Evolutionary conservation across 139 green algal genomes (phyloP), one percentile per base, ranked within the genome.

Genomic region (Eudorina sp.): DNA sequence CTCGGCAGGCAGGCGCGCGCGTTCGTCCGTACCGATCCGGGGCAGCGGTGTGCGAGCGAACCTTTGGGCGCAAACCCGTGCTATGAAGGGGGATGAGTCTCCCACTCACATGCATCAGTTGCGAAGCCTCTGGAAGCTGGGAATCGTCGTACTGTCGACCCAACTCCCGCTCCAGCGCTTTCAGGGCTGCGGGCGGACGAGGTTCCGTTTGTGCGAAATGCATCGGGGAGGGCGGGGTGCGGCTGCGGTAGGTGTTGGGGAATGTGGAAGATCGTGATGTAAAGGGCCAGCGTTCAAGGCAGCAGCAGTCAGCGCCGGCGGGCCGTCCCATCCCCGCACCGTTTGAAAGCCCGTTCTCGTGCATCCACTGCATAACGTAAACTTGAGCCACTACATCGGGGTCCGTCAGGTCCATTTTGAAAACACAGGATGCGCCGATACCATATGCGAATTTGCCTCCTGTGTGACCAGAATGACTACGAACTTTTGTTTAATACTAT

Each of bases 171-270:
- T 96, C 93, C 38, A 95, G 40, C 0, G 90, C 92, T 4, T 80
- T 38, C 53, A 96, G 85, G 0, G 93, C 94, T 96, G 92, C 16
- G 38, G n/a, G n/a, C n/a, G n/a, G n/a, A n/a, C n/a, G n/a, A n/a
- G n/a, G n/a, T 21, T 53, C 0, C 36, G 23, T 11, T 55, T 46
- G 48, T 7, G 29, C n/a, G 23, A 46, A 34, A 13, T n/a, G n/a
- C 4, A 6, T 18, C 0, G 43, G 27, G n/a, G 46, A 25, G 43
- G 21, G n/a, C n/a, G n/a, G n/a, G n/a, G n/a, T n/a, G n/a, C n/a
- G n/a, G n/a, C n/a, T n/a, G n/a, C n/a, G n/a, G n/a, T n/a, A n/a
- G n/a, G n/a, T n/a, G n/a, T n/a, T n/a, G n/a, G n/a, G n/a, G n/a
- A n/a, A n/a, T n/a, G n/a, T n/a, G n/a, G n/a, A n/a, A n/a, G n/a